Percentiles rank a stretch among this genome's conserved stretches.
Conservation (phyloP, 257 asterid genomes). For the Parsonsia alboflavescens region DNA sequence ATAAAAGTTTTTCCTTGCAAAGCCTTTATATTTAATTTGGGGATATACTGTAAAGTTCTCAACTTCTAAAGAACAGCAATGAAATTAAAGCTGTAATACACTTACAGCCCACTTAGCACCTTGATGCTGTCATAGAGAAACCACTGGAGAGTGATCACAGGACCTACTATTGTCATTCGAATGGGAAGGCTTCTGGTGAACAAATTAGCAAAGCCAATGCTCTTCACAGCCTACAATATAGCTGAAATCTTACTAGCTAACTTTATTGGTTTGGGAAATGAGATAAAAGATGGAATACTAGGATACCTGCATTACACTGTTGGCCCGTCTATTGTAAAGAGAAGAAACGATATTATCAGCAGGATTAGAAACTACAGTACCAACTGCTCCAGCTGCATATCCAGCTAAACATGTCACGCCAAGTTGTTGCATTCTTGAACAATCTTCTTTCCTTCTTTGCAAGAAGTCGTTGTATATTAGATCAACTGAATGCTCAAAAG, state of each 20-base stretch:
- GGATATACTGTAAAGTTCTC: too few species aligned
- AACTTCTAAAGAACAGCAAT: too few species aligned
- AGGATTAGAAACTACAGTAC: constrained; percentile 63
- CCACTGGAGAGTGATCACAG: constrained; percentile 69
- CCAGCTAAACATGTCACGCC: constrained; percentile 63
- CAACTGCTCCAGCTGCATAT: constrained; percentile 65
- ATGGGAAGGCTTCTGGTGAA: constrained; percentile 69
- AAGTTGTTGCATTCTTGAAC: constrained; percentile 60
- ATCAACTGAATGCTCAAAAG: constrained; percentile 71
- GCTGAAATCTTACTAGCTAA: constrained; percentile 1
- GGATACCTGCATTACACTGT: constrained; percentile 40
- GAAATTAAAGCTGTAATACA: constrained; percentile 5
- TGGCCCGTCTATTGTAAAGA: constrained; percentile 52
- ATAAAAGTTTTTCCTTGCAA: too few species aligned
- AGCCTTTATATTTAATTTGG: too few species aligned
- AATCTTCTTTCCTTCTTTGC: constrained; percentile 52
- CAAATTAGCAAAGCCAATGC: constrained; percentile 49
- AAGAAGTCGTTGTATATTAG: constrained; percentile 39
- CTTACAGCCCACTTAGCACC: constrained; percentile 61
- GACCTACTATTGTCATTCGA: constrained; percentile 61
- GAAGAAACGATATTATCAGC: constrained; percentile 67
- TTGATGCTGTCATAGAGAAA: constrained; percentile 69
- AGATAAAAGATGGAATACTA: not conserved
- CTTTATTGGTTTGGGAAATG: not conserved
- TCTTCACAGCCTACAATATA: constrained; percentile 43